A percentile compares a stretch with the other conserved stretches of the same genome.
Conservation (phyloP, 768 basidiomycete genomes). For the Tylopilus rubrobrunneus region DNA sequence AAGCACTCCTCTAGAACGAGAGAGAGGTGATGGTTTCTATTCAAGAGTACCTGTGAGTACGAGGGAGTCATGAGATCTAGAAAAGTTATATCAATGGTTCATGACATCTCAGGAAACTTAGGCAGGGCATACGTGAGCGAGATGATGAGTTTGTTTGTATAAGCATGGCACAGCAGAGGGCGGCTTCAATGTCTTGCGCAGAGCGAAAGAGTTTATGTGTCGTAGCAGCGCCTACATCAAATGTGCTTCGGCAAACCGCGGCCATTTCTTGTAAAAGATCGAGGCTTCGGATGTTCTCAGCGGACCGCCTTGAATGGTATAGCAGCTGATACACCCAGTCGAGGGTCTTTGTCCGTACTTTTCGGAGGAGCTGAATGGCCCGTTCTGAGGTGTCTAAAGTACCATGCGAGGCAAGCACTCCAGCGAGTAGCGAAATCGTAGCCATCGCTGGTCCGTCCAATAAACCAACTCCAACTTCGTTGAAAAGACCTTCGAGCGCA, state of each 20-base stretch:
- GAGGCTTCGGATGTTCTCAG: conserved; percentile 9
- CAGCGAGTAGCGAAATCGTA: conserved; percentile 32
- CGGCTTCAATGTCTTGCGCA: conserved; percentile 20
- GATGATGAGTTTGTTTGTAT: too few species aligned
- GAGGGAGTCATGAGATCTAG: too few species aligned
- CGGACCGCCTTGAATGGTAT: conserved; percentile 7
- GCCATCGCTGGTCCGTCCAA: conserved; percentile 27
- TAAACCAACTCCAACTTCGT: too few species aligned
- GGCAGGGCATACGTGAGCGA: too few species aligned
- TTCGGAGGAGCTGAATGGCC: conserved; percentile 25
- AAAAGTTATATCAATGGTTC: too few species aligned
- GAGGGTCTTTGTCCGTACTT: conserved; percentile 31
- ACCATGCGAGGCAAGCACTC: conserved; percentile 10
- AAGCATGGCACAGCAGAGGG: conserved; percentile 22
- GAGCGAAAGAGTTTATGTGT: conserved; percentile 6
- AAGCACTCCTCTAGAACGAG: too few species aligned
- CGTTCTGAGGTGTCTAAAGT: not conserved
- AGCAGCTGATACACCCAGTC: conserved; percentile 37
- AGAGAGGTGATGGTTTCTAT: too few species aligned
- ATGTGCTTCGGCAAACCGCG: conserved; percentile 34
- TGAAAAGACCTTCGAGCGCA: too few species aligned
- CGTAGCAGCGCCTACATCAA: conserved; percentile 21
- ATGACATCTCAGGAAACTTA: too few species aligned
- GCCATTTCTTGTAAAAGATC: conserved; percentile 34
- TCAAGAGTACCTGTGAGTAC: too few species aligned